These are phyloP conservation scores for Hyphopichia fennica DNA, from an alignment of 1,139 yeast species.

Conservation along the genomic window DNA sequence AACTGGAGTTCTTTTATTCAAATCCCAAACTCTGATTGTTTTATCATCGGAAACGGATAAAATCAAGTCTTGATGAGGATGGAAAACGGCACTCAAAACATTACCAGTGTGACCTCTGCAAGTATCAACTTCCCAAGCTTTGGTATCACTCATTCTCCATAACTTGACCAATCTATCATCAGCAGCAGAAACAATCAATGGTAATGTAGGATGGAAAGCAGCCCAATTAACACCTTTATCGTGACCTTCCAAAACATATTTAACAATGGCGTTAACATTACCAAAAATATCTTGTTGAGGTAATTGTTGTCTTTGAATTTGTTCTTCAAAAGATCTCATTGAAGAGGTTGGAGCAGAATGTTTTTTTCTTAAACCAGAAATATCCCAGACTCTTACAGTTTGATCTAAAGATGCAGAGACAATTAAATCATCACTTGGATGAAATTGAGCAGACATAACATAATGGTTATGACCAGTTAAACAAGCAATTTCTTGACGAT, in stretches of 20 bases:
- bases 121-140: constrained; percentile 99
- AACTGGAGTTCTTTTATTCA: constrained; percentile 89
- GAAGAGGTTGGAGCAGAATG: constrained; percentile 80
- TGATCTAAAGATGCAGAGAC: constrained; percentile 97
- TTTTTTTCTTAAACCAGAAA: constrained; percentile 89
- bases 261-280: constrained; percentile 89
- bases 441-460: constrained; percentile 98
- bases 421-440: constrained; percentile 90
- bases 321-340: constrained; percentile 70
- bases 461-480: constrained; percentile 98
- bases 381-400: constrained; percentile 99
- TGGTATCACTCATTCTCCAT: constrained; percentile 97
- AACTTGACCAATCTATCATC: constrained; percentile 94
- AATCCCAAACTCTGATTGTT: constrained; percentile 97
- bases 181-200: constrained; percentile 92
- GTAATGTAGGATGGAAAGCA: constrained; percentile 94
- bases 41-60: constrained; percentile 95
- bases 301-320: constrained; percentile 67
- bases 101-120: constrained; percentile 97
- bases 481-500: constrained; percentile 95
- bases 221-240: constrained; percentile 99
- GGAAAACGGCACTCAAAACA: constrained; percentile 87
- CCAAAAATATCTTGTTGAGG: constrained; percentile 94
- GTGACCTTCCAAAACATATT: constrained; percentile 96
- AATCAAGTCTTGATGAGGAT: constrained; percentile 90